These are phyloP conservation scores for Phialophora chinensis DNA, from an alignment of 2,329 filamentous ascomycete species.

Conservation along the genomic window DNA sequence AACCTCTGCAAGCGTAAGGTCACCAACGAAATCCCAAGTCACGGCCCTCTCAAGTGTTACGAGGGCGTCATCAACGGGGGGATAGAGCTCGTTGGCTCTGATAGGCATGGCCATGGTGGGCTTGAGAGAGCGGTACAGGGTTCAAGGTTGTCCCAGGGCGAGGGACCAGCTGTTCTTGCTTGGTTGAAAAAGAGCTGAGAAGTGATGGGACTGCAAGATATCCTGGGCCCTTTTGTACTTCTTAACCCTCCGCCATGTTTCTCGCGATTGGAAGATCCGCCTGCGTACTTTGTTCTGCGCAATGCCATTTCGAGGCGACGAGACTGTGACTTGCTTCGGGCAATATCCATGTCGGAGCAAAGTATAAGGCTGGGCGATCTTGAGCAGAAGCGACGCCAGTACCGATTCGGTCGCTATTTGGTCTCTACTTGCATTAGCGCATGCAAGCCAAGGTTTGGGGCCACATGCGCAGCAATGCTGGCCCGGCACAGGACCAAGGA, in stretches of 20 bases:
- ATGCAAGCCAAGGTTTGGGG: neutral
- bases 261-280: neutral
- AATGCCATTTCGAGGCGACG: neutral
- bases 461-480: neutral
- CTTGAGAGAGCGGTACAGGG: neutral
- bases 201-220: neutral
- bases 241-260: neutral
- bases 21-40: neutral
- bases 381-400: neutral
- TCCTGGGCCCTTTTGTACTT: neutral
- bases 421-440: neutral
- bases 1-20: neutral
- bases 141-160: neutral
- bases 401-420: neutral
- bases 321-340: neutral
- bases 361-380: neutral
- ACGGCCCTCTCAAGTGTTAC: neutral
- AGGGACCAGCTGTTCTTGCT: neutral
- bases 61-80: neutral
- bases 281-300: neutral
- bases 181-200: neutral
- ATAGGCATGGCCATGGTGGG: neutral
- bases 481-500: neutral
- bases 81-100: neutral
- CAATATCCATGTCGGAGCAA: neutral